phyloP scores from a whole-genome alignment of 257 asterid genomes.

The Solanum raphanifolium region DNA sequence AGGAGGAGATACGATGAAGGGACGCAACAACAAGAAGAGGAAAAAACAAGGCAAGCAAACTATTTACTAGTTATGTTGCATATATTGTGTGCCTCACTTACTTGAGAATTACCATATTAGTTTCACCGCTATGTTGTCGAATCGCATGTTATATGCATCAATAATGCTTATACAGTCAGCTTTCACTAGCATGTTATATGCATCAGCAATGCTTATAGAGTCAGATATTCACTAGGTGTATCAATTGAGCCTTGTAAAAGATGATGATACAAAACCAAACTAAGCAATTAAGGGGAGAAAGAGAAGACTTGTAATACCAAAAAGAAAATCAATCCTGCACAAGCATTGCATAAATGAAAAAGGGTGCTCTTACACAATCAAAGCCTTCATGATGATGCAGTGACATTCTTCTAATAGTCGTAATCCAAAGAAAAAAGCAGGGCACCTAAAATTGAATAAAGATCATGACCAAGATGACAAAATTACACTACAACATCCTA shows the following conservation, averaged over 20 bases:
- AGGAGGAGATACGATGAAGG: not conserved
- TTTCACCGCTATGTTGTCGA: not conserved
- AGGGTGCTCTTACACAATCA: constrained; percentile 61
- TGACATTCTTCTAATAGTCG: constrained; percentile 79
- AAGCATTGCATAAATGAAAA: not conserved
- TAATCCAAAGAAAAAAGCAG: constrained; percentile 60
- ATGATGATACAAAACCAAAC: not conserved
- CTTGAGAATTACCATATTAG: not conserved
- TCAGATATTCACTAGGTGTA: not conserved
- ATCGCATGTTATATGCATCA: not conserved
- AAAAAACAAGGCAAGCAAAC: not conserved
- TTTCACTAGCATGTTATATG: not conserved
- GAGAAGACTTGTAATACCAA: not conserved
- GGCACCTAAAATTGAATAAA: constrained; percentile 43
- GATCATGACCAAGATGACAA: not conserved
- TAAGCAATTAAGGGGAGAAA: not conserved
- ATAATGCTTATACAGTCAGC: not conserved
- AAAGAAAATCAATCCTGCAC: not conserved
- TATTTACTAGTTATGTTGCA: not conserved
- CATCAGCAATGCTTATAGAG: not conserved
- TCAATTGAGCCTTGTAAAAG: not conserved
- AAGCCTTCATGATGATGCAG: constrained; percentile 81
- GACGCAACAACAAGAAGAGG: not conserved
- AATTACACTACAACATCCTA: not conserved
- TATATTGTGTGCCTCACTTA: not conserved